Evolutionary conservation across 1,284 basidiomycete genomes (phyloP), one percentile per base, ranked within the genome.

Genomic region (Cronartium ribicola): DNA sequence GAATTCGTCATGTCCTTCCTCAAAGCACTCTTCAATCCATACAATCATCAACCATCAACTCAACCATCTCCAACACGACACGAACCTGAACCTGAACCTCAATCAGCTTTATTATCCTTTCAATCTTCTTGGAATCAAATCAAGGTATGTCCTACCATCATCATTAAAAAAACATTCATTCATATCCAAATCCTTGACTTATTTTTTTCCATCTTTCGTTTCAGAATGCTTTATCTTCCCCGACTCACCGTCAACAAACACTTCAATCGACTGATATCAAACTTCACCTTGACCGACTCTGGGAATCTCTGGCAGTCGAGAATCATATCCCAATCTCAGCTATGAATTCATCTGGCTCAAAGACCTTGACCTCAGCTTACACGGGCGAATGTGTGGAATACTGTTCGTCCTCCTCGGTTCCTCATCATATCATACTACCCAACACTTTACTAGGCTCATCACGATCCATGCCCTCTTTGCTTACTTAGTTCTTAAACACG

Each of bases 401-500:
- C 64, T 72, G 70, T 72, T 48, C 36, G 55, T 46, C n/a, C 22
- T 64, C 29, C 57, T 10, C 29, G 14, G 8, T 13, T 10, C 8
- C 14, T 8, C 10, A 41, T 64, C 22, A 64, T 13, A 48, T 39
- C 10, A n/a, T 41, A 57, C 51, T 65, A 65, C n/a, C 20, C 13
- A 65, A 44, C 8, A 65, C 2, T 5, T 48, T 51, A 57, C 11
- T 40, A 60, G 8, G 44, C 36, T 48, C 37, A 10, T n/a, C 36
- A 13, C 17, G 39, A 37, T 37, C 60, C 40, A 20, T 51, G 44
- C 10, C 29, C 44, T 61, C n/a, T 68, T 10, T 46, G 60, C 44
- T 29, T 13, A 60, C 43, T 8, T 55, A 72, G 70, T 74, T 67
- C 80, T 81, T 74, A 78, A 80, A 64, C 78, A 80, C 66, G 77